phyloP scores from a whole-genome alignment of 306 rosid genomes.

The Prosopis cineraria region DNA sequence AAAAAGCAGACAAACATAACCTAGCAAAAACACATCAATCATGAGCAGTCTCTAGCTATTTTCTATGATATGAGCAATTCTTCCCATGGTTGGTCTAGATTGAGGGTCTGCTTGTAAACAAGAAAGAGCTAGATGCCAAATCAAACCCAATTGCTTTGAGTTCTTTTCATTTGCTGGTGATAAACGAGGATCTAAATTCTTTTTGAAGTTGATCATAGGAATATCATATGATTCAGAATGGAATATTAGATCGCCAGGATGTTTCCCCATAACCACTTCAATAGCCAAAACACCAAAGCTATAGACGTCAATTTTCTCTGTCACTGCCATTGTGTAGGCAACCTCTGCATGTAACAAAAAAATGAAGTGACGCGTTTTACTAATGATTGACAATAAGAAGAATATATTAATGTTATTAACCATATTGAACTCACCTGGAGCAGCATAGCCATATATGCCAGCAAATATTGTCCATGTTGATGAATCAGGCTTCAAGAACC shows the following conservation, averaged over 20 bases:
- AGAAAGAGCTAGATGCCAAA: background rate
- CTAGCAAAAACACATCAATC: no score
- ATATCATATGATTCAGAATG: background rate
- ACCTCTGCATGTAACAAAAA: background rate
- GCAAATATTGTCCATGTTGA: background rate
- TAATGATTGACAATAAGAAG: background rate
- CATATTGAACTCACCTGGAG: background rate
- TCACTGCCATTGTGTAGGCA: slow-evolving; percentile 25
- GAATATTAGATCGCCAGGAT: background rate
- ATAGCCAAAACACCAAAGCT: slow-evolving; percentile 1
- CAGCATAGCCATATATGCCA: background rate
- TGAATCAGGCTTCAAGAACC: slow-evolving; percentile 9
- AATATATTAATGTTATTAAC: background rate
- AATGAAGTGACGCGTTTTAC: no score
- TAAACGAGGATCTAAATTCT: background rate
- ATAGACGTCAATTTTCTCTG: background rate
- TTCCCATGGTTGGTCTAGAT: background rate
- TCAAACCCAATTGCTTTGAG: background rate
- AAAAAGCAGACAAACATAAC: no score
- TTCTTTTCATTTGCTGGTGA: background rate
- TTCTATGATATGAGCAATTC: background rate
- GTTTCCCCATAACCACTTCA: slow-evolving; percentile 1
- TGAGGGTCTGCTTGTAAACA: background rate
- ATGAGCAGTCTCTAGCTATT: background rate
- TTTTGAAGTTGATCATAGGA: background rate